Evolutionary conservation across 2,329 filamentous ascomycete species (phyloP).

Genomic region (Sordariomycetes sp.): DNA sequence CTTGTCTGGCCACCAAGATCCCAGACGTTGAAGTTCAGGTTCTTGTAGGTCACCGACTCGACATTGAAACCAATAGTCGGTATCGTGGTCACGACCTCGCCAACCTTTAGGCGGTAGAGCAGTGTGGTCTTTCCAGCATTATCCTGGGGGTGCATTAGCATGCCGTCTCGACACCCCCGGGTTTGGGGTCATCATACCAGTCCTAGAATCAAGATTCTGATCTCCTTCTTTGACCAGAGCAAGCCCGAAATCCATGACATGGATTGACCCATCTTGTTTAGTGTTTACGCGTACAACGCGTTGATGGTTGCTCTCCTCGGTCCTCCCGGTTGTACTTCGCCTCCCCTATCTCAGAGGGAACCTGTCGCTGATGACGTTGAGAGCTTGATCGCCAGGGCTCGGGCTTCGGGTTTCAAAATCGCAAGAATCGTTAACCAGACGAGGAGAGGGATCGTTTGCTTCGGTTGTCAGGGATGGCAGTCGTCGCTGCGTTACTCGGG

Average conservation of each 20-base stretch:
- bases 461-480: too few species aligned
- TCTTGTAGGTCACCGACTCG: conserved; percentile 96
- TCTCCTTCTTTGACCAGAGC: conserved; percentile 93
- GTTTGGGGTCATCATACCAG: conserved; percentile 48
- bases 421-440: too few species aligned
- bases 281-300: too few species aligned
- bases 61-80: conserved; percentile 99
- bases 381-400: too few species aligned
- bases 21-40: conserved; percentile 98
- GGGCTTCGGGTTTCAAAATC: too few species aligned
- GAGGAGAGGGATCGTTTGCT: too few species aligned
- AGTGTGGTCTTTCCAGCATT: conserved; percentile 98
- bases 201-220: conserved; percentile 87
- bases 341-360: too few species aligned
- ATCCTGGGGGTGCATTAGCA: conserved; percentile 48
- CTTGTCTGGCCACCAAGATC: conserved; percentile 97
- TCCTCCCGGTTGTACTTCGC: too few species aligned
- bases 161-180: not conserved
- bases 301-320: too few species aligned
- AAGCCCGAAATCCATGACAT: conserved; percentile 64
- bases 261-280: conserved; percentile 49
- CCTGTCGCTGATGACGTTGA: too few species aligned
- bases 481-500: too few species aligned
- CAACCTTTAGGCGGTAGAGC: conserved; percentile 92
- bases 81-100: conserved; percentile 97